Percentiles rank a stretch among this genome's conserved stretches.
These are phyloP conservation scores for Leishmania major DNA, from an alignment of 208 protist species.

Conservation along the genomic window DNA sequence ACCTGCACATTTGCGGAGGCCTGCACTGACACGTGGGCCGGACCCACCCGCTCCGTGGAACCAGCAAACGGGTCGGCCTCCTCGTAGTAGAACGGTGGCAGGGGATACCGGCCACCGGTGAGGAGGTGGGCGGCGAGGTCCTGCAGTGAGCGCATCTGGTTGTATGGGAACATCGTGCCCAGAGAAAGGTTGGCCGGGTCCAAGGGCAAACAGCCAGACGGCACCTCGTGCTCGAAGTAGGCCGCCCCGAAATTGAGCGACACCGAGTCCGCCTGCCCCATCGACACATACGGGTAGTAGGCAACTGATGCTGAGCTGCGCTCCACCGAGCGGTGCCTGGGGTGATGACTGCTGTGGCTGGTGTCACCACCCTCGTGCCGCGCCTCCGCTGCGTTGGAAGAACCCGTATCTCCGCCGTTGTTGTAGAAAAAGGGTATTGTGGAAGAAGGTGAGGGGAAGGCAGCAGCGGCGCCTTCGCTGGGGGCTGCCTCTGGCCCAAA, in stretches of 20 bases:
- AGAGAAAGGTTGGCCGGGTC: conserved; percentile 79
- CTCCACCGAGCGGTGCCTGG: not conserved
- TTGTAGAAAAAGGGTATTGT: not conserved
- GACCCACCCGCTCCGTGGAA: conserved; percentile 72
- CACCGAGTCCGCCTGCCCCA: conserved; percentile 67
- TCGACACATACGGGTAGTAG: conserved; percentile 77
- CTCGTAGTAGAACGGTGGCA: conserved; percentile 89
- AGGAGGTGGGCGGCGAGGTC: conserved; percentile 82
- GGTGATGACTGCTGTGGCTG: not conserved
- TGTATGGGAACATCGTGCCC: conserved; percentile 81
- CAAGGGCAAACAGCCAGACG: conserved; percentile 76
- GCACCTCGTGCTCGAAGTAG: conserved; percentile 86
- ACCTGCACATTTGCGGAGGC: conserved; percentile 68
- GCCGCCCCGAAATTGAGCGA: conserved; percentile 87
- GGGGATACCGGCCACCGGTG: conserved; percentile 45
- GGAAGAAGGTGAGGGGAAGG: conserved; percentile 11
- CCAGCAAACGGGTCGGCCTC: conserved; percentile 85
- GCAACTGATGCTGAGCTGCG: conserved; percentile 18
- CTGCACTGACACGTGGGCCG: conserved; percentile 86
- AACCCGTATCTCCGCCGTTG: conserved; percentile 2
- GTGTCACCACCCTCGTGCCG: not conserved
- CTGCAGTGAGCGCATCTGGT: conserved; percentile 88
- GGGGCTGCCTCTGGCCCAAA: conserved; percentile 45
- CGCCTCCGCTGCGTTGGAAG: not conserved
- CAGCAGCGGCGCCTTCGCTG: conserved; percentile 29